Evolutionary conservation across 2,329 filamentous ascomycete genomes (phyloP), one percentile per base, ranked within the genome.

Genomic region (Neonectria faginata): DNA sequence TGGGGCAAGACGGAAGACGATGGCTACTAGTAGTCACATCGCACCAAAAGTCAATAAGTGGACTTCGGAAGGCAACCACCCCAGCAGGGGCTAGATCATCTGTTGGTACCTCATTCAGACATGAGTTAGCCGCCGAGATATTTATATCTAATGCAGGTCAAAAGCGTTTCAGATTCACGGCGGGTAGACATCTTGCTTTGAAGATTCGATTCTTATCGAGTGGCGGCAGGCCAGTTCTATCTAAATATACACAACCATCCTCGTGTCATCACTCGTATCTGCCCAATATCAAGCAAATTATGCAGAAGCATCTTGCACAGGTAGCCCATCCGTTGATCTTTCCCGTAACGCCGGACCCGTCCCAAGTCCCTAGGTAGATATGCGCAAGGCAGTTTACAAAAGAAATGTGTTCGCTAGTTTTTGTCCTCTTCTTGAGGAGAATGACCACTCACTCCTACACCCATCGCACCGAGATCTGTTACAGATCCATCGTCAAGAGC

Each of bases 401-500:
- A 45, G 57, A 70, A 63, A 73, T 67, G 33, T 39, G 45, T 52
- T 60, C 71, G 68, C 71, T 71, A 54, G 54, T 64, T 71, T 67
- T 68, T 70, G 66, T 65, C 67, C 60, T 66, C 61, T 7, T 51
- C 27, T 44, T 5, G 61, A 63, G 55, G 55, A 64, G 61, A 61
- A 57, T 33, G 16, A n/a, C 54, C 33, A 39, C 39, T 52, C 52
- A 48, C 53, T 44, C 39, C 57, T 51, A 55, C 42, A 50, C 48
- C 44, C 3, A 8, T 20, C 33, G 16, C 14, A 27, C 47, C 31
- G 29, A 39, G 12, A 20, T 45, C 27, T 27, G 36, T 70, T 74
- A 81, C 58, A 79, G 56, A 54, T 76, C 78, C 67, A 72, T 69
- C 5, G 79, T 80, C 65, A 81, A 66, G 25, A 79, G 71, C 61